These are phyloP conservation scores for Colletotrichum camelliae DNA, from an alignment of 2,329 filamentous ascomycete genomes.

Conservation along the genomic window DNA sequence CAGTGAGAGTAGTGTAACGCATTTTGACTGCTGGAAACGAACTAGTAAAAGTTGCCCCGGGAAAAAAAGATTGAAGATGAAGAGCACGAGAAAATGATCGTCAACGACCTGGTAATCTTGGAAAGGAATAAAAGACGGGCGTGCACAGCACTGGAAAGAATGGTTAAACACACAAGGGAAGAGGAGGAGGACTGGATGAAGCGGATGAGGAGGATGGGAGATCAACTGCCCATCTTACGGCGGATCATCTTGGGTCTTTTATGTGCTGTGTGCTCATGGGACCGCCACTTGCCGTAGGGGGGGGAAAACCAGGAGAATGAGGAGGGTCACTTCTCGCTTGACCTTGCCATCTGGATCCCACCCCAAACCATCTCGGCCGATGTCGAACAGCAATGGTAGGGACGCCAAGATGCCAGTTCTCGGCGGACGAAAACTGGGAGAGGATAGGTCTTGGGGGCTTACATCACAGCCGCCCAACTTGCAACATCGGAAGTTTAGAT, in stretches of 20 bases:
- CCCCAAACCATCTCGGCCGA: neutral
- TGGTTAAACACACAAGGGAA: neutral
- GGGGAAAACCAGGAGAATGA: neutral
- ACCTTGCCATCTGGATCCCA: neutral
- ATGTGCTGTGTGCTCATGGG: neutral
- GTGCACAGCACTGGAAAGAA: neutral
- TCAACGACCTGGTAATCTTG: neutral
- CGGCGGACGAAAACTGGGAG: neutral
- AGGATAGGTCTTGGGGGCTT: neutral
- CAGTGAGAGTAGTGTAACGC: slow-evolving; percentile 1
- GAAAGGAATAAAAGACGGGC: neutral
- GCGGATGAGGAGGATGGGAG: neutral
- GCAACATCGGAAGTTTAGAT: slow-evolving; percentile 10
- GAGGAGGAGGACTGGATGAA: neutral
- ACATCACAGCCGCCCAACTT: neutral
- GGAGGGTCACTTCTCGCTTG: neutral
- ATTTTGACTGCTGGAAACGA: neutral
- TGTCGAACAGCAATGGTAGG: neutral
- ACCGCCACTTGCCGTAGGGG: neutral
- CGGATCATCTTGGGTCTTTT: neutral
- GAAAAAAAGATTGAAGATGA: neutral
- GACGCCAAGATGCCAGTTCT: neutral
- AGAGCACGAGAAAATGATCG: neutral
- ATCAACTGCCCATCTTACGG: neutral
- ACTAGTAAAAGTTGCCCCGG: neutral